Evolutionary conservation across 106 monocot genomes (phyloP).

Genomic region (Phalaenopsis equestris): DNA sequence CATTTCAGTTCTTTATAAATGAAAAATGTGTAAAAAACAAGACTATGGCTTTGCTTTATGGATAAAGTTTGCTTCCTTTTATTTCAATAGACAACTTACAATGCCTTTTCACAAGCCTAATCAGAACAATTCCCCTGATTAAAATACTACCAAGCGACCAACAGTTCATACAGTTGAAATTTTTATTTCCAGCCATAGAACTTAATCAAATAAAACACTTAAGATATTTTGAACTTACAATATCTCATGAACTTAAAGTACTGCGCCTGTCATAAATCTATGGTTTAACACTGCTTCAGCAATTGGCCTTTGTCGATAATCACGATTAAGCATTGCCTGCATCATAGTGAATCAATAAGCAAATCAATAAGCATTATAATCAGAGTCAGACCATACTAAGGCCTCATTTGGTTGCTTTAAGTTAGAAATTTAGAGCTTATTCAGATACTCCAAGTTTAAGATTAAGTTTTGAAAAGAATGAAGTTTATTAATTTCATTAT

Average conservation of each 20-base stretch:
- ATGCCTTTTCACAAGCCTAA: background rate
- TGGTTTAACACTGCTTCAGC: constrained; percentile 83
- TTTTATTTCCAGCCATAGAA: background rate
- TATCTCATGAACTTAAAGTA: constrained; percentile 18
- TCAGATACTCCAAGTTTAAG: too few relatives aligned
- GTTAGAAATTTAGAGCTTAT: too few relatives aligned
- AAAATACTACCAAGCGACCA: background rate
- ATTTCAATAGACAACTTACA: background rate
- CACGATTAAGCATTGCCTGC: constrained; percentile 88
- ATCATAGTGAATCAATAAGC: background rate
- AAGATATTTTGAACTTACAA: background rate
- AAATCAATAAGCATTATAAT: background rate
- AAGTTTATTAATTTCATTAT: too few relatives aligned
- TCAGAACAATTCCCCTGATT: background rate
- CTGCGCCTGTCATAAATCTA: constrained; percentile 67
- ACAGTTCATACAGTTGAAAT: background rate
- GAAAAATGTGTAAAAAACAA: too few relatives aligned
- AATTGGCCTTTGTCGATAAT: constrained; percentile 68
- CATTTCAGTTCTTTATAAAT: too few relatives aligned
- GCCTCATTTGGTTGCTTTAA: too few relatives aligned
- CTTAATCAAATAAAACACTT: background rate
- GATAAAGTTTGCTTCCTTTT: background rate
- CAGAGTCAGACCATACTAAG: background rate
- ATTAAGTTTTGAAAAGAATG: too few relatives aligned
- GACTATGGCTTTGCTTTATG: too few relatives aligned